Evolutionary conservation across 805 yeast species (phyloP).

Genomic region (Phaffomyces thermotolerans): DNA sequence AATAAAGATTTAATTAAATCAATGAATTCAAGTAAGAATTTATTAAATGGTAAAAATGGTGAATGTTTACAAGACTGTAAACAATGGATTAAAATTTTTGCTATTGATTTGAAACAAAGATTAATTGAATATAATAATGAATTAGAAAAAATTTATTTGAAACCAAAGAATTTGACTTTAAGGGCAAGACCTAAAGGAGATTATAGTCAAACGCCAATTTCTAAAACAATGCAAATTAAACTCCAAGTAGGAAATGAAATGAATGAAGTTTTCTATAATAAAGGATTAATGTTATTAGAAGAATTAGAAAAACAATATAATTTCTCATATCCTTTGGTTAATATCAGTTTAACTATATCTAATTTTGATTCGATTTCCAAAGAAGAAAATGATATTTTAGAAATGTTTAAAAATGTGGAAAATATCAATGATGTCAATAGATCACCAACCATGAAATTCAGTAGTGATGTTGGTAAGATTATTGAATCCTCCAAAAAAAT

Average conservation of each 20-base stretch:
- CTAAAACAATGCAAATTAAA: background rate
- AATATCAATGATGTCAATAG: conserved; percentile 3
- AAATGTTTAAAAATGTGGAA: conserved; percentile 3
- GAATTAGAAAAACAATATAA: conserved; percentile 28
- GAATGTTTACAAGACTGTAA: conserved; percentile 44
- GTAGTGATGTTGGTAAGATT: background rate
- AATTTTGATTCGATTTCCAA: conserved; percentile 37
- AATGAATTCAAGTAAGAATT: conserved; percentile 85
- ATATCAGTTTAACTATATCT: conserved; percentile 44
- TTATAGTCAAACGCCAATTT: conserved; percentile 7
- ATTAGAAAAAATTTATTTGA: conserved; percentile 21
- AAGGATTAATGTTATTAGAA: conserved; percentile 33
- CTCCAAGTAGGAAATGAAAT: background rate
- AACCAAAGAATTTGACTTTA: conserved; percentile 43
- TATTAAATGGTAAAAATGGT: conserved; percentile 47
- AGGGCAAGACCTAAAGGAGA: conserved; percentile 21
- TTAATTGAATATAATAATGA: conserved; percentile 72
- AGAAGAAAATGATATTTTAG: conserved; percentile 3
- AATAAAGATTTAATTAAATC: conserved; percentile 63
- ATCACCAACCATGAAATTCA: background rate
- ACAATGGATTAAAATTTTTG: conserved; percentile 73
- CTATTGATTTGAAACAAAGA: conserved; percentile 70
- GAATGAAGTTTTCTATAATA: conserved; percentile 17
- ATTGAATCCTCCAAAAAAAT: too few species aligned
- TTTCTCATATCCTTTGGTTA: conserved; percentile 40